Base-by-base conservation (phyloP, 164 flowering plant species). In the Annona cherimola region DNA sequence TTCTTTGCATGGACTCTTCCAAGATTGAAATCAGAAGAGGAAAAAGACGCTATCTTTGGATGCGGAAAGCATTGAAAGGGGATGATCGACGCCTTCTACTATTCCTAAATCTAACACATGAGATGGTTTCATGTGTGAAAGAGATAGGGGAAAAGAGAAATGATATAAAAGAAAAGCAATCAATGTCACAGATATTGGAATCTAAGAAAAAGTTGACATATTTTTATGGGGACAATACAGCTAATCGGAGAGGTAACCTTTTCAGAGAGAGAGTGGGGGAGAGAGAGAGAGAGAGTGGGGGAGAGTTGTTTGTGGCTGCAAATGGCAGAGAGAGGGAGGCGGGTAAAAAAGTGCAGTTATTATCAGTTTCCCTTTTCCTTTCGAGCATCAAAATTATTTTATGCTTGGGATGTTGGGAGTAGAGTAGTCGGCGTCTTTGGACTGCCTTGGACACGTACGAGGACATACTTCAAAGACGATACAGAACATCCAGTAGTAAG, bases 201-300 rank as follows among this genome's bases (percentile, higher is more conserved):
- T 64, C 11, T 5, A 64, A 19, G 35, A 26, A 26, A 26, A 26
- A 26, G 35, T 26, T 26, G 35, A 26, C 35, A 26, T 26, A 26
- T 26, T 26, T 62, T 11, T 62, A 5, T 16, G 1, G 43, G 61
- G 40, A 69, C 18, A 35, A 26, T 40, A 62, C 67, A 63, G 45
- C 68, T 63, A 55, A 63, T 46, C 41, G 6, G 5, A 50, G 62
- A 73, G 75, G 65, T 65, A 65, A 65, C 69, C 46, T 66, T 55
- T 71, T 55, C 42, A 5, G 5, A 45, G 35, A 4, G 46, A n/a
- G 16, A 7, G 61, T 19, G 40, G 18, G 19, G 50, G 61, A 46
- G 61, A 35, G 41, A 54, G 11, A 7, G 57, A 50, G 57, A 50
- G 57, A 50, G 57, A 45, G n/a, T n/a, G n/a, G n/a, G n/a, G n/a